Percentiles rank a stretch among this genome's conserved stretches.
These are phyloP conservation scores for Trapa incisa DNA, from an alignment of 345 rosid species.

Conservation along the genomic window DNA sequence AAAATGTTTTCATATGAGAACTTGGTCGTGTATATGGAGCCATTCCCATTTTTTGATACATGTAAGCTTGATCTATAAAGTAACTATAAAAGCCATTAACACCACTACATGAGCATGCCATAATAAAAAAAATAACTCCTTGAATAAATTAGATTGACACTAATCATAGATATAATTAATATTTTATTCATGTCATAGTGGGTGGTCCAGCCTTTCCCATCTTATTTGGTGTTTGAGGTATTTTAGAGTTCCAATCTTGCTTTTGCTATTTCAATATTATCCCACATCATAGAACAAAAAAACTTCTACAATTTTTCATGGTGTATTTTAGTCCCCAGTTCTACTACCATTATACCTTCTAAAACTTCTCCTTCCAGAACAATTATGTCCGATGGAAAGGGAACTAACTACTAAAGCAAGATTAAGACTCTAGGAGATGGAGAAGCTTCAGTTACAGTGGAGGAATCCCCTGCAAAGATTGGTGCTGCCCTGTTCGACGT, in stretches of 20 bases:
- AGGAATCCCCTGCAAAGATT: slow-evolving; percentile 90
- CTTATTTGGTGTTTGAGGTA: no score
- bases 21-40: no score
- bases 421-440: slow-evolving; percentile 61
- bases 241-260: not conserved
- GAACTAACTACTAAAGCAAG: slow-evolving; percentile 75
- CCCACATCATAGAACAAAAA: not conserved
- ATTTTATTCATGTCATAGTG: no score
- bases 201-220: no score
- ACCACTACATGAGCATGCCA: no score
- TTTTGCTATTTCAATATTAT: not conserved
- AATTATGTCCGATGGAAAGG: slow-evolving; percentile 92
- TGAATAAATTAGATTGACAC: no score
- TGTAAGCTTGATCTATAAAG: no score
- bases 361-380: slow-evolving; percentile 26
- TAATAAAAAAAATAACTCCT: no score
- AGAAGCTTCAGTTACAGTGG: slow-evolving; percentile 89
- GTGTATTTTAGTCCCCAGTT: not conserved
- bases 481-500: slow-evolving; percentile 65
- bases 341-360: not conserved
- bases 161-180: no score
- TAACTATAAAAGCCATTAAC: no score
- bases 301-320: not conserved
- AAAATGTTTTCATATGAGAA: no score
- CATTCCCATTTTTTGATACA: no score